These are phyloP conservation scores for Aspergillus intermedius DNA, from an alignment of 2,329 filamentous ascomycete species.

Conservation along the genomic window DNA sequence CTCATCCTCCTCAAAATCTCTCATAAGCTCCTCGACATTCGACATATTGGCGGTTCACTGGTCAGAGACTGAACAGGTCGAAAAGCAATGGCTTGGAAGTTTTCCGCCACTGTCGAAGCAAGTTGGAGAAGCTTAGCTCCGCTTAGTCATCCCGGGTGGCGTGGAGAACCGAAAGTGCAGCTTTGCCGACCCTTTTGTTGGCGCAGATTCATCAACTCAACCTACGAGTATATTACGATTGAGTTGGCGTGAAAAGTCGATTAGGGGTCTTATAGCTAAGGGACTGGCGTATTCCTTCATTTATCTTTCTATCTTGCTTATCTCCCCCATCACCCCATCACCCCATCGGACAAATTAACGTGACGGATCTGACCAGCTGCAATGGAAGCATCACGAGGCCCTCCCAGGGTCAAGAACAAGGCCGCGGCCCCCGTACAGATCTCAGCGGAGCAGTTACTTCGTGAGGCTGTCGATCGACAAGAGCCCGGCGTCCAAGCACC, in stretches of 20 bases:
- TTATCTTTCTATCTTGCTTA: not conserved
- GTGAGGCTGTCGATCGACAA: slow-evolving; percentile 94
- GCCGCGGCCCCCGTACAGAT: slow-evolving; percentile 84
- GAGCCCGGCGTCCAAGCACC: slow-evolving; percentile 82
- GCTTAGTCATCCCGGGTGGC: slow-evolving; percentile 9
- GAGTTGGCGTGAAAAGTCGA: not conserved
- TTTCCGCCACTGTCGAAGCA: too few relatives aligned
- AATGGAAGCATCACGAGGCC: slow-evolving; percentile 88
- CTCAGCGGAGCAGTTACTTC: slow-evolving; percentile 91
- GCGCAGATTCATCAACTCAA: not conserved
- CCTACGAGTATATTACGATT: too few relatives aligned
- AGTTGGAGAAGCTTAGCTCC: too few relatives aligned
- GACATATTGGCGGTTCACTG: slow-evolving; percentile 56
- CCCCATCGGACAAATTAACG: not conserved
- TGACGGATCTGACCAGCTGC: slow-evolving; percentile 21
- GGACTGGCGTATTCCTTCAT: not conserved
- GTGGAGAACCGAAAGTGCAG: slow-evolving; percentile 11
- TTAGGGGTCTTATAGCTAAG: not conserved
- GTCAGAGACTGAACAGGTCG: not conserved
- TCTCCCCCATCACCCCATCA: not conserved
- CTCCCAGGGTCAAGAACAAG: slow-evolving; percentile 98
- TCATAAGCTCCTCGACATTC: slow-evolving; percentile 85
- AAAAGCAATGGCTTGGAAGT: too few relatives aligned
- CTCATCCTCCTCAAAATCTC: slow-evolving; percentile 70
- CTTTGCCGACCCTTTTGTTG: slow-evolving; percentile 10